Percentiles rank a stretch among this genome's conserved stretches.
Conservation (phyloP, 148 eudicot genomes). For the Rhododendron mucronatum region DNA sequence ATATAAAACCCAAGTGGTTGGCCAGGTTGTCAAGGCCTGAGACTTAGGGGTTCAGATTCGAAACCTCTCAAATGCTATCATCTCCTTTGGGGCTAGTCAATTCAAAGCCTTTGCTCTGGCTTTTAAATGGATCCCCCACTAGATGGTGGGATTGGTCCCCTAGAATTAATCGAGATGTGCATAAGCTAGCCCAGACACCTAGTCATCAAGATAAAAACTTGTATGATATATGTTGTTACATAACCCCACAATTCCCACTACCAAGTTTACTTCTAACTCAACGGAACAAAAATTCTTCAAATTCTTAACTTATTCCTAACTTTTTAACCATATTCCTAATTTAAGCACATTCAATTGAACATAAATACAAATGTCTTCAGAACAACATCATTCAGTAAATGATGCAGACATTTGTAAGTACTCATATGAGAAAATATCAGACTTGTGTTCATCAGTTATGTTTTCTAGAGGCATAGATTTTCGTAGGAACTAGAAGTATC, state of each 20-base stretch:
- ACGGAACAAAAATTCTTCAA: background rate
- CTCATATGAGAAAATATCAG: background rate
- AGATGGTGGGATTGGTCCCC: background rate
- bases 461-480: background rate
- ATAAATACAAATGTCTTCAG: background rate
- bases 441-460: background rate
- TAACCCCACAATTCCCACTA: background rate
- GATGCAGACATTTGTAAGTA: background rate
- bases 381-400: background rate
- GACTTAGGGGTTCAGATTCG: background rate
- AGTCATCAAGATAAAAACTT: background rate
- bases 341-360: background rate
- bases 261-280: background rate
- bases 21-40: background rate
- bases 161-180: background rate
- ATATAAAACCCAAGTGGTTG: too few relatives aligned
- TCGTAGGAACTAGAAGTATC: background rate
- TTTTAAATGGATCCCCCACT: background rate
- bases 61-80: background rate
- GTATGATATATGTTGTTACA: background rate
- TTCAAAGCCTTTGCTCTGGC: background rate
- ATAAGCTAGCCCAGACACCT: background rate
- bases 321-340: background rate
- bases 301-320: background rate
- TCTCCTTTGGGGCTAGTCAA: background rate